A percentile compares a stretch with the other conserved stretches of the same genome.
These are phyloP conservation scores for Salix purpurea DNA, from an alignment of 345 rosid genomes.

Conservation along the genomic window DNA sequence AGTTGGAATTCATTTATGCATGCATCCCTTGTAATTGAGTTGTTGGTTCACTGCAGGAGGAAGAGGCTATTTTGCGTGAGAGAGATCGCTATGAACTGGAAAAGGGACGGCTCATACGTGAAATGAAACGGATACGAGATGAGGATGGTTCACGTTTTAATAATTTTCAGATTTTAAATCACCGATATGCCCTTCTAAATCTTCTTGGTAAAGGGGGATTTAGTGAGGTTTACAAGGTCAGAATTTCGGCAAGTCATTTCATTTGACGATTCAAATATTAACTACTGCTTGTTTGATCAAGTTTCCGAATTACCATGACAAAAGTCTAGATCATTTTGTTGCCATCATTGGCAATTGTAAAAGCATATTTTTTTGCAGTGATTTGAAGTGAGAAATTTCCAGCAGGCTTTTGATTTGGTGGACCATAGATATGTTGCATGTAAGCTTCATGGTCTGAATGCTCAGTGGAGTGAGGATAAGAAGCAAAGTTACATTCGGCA, in stretches of 20 bases:
- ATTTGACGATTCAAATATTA: conserved; percentile 17
- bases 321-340: conserved; percentile 24
- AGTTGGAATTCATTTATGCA: not conserved
- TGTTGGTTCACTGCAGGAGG: conserved; percentile 58
- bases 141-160: conserved; percentile 99
- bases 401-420: conserved; percentile 97
- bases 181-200: conserved; percentile 83
- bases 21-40: not conserved
- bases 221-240: conserved; percentile 99
- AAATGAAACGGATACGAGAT: conserved; percentile 95
- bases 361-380: conserved; percentile 50
- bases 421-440: conserved; percentile 96
- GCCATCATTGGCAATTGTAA: conserved; percentile 61
- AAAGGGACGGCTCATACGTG: conserved; percentile 93
- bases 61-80: conserved; percentile 83
- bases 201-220: conserved; percentile 99
- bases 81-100: conserved; percentile 95
- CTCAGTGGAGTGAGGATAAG: conserved; percentile 99
- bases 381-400: conserved; percentile 65
- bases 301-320: conserved; percentile 11
- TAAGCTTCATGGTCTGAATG: conserved; percentile 96
- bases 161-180: conserved; percentile 84
- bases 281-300: conserved; percentile 4
- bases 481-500: conserved; percentile 96
- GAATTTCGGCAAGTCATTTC: conserved; percentile 29